Evolutionary conservation across 768 basidiomycete species (phyloP).

Genomic region (Boletus sp.): DNA sequence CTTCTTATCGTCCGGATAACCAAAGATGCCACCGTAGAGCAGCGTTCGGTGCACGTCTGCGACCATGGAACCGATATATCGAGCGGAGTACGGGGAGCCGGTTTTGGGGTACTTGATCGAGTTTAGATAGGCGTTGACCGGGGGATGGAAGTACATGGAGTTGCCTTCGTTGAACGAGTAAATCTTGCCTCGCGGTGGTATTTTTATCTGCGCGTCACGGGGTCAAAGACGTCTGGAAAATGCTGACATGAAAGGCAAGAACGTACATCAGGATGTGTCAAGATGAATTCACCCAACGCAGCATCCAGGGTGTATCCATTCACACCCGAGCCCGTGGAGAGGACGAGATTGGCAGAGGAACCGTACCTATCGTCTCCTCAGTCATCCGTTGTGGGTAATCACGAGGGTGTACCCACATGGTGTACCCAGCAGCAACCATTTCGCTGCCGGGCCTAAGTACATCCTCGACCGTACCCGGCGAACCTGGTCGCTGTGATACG

Average conservation of each 20-base stretch:
- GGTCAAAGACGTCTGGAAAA: background rate
- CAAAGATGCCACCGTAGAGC: slow-evolving; percentile 97
- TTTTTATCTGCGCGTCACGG: slow-evolving; percentile 62
- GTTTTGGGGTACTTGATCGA: slow-evolving; percentile 86
- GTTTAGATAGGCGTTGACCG: slow-evolving; percentile 77
- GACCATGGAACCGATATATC: slow-evolving; percentile 98
- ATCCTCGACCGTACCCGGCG: slow-evolving; percentile 76
- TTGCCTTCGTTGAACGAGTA: slow-evolving; percentile 99
- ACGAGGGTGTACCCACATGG: slow-evolving; percentile 61
- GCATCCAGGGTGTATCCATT: slow-evolving; percentile 98
- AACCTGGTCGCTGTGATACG: slow-evolving; percentile 59
- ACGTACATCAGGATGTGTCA: slow-evolving; percentile 91
- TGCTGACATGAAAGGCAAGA: background rate
- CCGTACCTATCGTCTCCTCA: slow-evolving; percentile 59
- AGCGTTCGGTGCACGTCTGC: slow-evolving; percentile 97
- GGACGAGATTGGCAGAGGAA: slow-evolving; percentile 93
- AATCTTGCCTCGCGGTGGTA: slow-evolving; percentile 94
- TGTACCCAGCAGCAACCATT: slow-evolving; percentile 98
- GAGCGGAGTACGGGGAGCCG: slow-evolving; percentile 80
- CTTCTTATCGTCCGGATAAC: slow-evolving; percentile 98
- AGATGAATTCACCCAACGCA: slow-evolving; percentile 94
- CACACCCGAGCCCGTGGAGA: slow-evolving; percentile 92
- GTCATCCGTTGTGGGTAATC: background rate
- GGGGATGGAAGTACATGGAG: slow-evolving; percentile 87
- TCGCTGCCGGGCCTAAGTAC: slow-evolving; percentile 91